Base-by-base conservation (phyloP, 441 rosid genomes). In the Adansonia gregorii region DNA sequence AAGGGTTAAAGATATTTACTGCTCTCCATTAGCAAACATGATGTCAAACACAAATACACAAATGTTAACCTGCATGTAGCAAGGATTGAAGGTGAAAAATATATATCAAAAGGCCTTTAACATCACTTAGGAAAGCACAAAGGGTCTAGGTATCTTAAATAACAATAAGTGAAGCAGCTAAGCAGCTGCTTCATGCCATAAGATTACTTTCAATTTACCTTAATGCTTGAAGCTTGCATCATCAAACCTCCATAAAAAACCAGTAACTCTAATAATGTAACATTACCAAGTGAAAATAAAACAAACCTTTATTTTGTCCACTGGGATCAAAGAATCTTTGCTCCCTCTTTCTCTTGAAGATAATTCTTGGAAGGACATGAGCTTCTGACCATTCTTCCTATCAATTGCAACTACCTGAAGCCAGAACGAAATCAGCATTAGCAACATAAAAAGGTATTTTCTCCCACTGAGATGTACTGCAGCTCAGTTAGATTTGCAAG, bases 301-400 rank as follows among this genome's bases (percentile, higher is more conserved):
- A 27, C 76, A 74, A 75, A 94, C 98, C 98, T 93, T 93, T 68
- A 94, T 87, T 49, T 81, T 83, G 78, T 88, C 86, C 76, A 87
- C 49, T 31, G 93, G 54, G 67, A 94, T 72, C 65, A 81, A 80
- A 68, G 88, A 89, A 81, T 86, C 89, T 88, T 87, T 92, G 76
- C 95, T 78, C 77, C 98, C 98, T 84, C 95, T 88, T 83, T 90
- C 93, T 85, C 98, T 91, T 58, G 94, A 89, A 61, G 98, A 93
- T 75, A 94, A 86, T 81, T 94, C 98, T 85, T 94, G 98, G 82
- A 94, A 94, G 79, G 98, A 90, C 98, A 92, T 89, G 73, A 94
- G 84, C 88, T 90, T 92, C 82, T 81, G 80, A 64, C 85, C 88
- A 84, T 91, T 92, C 80, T 86, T 89, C 86, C 95, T 86, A 87